Conservation (phyloP, 345 rosid species). For the Eutrema yunnanense region DNA sequence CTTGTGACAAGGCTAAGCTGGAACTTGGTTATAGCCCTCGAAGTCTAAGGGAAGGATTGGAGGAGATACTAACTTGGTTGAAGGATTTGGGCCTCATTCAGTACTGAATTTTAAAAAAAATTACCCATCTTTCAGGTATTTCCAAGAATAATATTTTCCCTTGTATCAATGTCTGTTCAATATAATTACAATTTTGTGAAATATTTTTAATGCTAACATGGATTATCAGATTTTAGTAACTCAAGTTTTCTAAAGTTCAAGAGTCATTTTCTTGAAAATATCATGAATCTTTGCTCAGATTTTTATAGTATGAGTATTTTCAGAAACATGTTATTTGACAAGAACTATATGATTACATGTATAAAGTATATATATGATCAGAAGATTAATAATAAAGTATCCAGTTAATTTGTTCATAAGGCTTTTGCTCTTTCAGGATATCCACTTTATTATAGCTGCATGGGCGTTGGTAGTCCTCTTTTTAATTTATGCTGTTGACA, state of each 20-base stretch:
- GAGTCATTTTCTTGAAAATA: neutral
- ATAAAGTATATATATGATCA: neutral
- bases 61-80: constrained; percentile 77
- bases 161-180: neutral
- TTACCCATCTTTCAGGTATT: neutral
- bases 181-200: neutral
- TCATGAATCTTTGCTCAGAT: neutral
- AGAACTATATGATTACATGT: constrained; percentile 15
- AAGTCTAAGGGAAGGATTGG: constrained; percentile 72
- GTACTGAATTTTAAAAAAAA: constrained; percentile 31
- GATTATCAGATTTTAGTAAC: neutral
- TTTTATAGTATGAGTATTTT: neutral
- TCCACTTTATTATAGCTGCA: constrained; percentile 13
- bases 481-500: constrained; percentile 27
- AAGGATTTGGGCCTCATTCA: constrained; percentile 57
- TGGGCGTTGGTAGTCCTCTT: neutral
- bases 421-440: neutral
- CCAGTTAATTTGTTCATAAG: neutral
- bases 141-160: neutral
- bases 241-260: neutral
- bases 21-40: constrained; percentile 81
- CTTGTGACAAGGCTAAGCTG: constrained; percentile 71
- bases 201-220: neutral
- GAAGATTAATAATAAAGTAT: neutral
- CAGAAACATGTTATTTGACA: constrained; percentile 6